These are phyloP conservation scores for Heliamphora pulchella DNA, from an alignment of 179 eudicot genomes.

Conservation along the genomic window DNA sequence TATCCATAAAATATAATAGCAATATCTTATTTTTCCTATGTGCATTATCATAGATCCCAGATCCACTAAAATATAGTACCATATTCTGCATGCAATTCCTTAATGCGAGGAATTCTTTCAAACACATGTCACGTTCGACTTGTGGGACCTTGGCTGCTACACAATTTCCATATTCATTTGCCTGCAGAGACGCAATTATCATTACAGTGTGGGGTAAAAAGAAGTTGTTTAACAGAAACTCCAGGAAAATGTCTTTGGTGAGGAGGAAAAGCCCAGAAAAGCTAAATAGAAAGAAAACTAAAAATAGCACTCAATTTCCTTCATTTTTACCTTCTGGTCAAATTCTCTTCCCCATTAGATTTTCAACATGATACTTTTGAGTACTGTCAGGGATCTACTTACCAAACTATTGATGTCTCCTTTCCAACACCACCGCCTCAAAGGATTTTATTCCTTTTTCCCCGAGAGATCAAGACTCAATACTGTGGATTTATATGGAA, in stretches of 20 bases:
- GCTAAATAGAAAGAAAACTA: neutral
- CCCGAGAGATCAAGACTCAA: neutral
- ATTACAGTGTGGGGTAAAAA: conserved; percentile 5
- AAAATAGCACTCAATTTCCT: neutral
- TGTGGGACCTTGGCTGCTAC: conserved; percentile 86
- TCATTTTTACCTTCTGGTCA: neutral
- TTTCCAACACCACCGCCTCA: neutral
- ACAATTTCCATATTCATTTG: conserved; percentile 83
- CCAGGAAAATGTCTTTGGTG: neutral
- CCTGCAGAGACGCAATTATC: conserved; percentile 39
- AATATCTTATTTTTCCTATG: neutral
- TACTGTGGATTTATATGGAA: neutral
- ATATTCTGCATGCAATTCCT: conserved; percentile 78
- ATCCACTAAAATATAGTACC: conserved; percentile 34
- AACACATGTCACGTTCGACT: conserved; percentile 84
- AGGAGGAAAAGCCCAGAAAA: conserved; percentile 1
- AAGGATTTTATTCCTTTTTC: neutral
- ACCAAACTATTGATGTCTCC: neutral
- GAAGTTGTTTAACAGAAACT: neutral
- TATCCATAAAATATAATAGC: neutral
- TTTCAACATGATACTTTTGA: neutral
- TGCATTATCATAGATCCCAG: neutral
- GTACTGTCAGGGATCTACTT: neutral
- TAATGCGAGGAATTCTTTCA: conserved; percentile 76
- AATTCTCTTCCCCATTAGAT: neutral